Evolutionary conservation across 495 filamentous ascomycete genomes (phyloP).

Genomic region (Penicillium waksmanii): DNA sequence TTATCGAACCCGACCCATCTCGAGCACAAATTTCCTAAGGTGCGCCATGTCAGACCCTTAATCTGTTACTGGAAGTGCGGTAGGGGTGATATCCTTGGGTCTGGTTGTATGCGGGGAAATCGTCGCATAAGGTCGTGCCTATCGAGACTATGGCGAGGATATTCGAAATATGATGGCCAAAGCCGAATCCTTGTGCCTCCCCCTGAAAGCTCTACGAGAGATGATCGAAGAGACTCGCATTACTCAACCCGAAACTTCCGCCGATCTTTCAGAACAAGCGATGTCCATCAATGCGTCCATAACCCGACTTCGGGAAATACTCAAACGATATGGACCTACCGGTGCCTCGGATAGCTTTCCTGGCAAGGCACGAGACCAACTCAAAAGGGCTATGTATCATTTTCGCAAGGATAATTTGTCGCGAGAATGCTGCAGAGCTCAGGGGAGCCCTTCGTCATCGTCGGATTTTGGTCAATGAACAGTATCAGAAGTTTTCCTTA

Average conservation of each 20-base stretch:
- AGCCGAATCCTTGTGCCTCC: too few relatives aligned
- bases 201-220: neutral
- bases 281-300: neutral
- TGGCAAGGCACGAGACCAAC: neutral
- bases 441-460: neutral
- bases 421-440: neutral
- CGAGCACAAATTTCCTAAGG: neutral
- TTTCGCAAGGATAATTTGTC: neutral
- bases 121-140: neutral
- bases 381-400: neutral
- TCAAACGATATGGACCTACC: neutral
- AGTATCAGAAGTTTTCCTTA: neutral
- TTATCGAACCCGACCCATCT: too few relatives aligned
- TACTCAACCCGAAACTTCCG: neutral
- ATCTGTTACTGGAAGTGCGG: neutral
- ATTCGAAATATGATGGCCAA: too few relatives aligned
- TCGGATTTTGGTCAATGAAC: neutral
- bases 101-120: neutral
- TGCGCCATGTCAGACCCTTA: neutral
- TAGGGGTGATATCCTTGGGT: neutral
- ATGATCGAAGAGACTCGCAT: neutral
- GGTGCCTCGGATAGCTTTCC: neutral
- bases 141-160: too few relatives aligned
- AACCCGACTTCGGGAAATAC: neutral
- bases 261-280: neutral